phyloP scores from a whole-genome alignment of 495 filamentous ascomycete genomes.

The Trichoderma gamsii region DNA sequence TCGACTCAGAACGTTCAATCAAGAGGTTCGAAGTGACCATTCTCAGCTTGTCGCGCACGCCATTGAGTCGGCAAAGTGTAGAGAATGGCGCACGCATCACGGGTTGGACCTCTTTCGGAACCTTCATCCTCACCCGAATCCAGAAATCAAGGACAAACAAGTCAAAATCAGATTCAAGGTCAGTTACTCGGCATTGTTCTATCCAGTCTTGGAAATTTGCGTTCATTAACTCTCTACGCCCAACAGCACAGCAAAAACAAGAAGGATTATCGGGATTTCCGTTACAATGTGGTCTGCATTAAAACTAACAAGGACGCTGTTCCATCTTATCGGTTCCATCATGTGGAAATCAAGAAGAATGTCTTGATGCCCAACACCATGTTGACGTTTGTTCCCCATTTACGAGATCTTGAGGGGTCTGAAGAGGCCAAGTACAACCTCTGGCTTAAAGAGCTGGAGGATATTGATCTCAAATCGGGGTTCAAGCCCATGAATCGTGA shows the following conservation, averaged over 20 bases:
- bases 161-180: conserved; percentile 40
- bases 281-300: conserved; percentile 33
- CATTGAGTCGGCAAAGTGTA: conserved; percentile 35
- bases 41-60: conserved; percentile 33
- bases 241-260: conserved; percentile 34
- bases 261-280: conserved; percentile 28
- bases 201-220: not conserved
- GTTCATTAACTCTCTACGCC: conserved; percentile 15
- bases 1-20: conserved; percentile 25
- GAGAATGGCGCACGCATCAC: conserved; percentile 30
- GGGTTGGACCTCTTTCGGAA: conserved; percentile 35
- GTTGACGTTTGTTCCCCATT: conserved; percentile 44
- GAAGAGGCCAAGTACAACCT: conserved; percentile 38
- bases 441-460: conserved; percentile 44
- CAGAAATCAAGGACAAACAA: conserved; percentile 18
- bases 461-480: conserved; percentile 43
- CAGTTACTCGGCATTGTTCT: conserved; percentile 15
- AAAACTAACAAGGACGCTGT: conserved; percentile 35
- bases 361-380: conserved; percentile 44
- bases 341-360: conserved; percentile 46
- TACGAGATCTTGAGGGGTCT: conserved; percentile 39
- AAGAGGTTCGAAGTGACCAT: conserved; percentile 33
- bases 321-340: conserved; percentile 41
- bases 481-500: conserved; percentile 38
- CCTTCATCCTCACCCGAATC: conserved; percentile 28